These are phyloP conservation scores for Rubus idaeus DNA, from an alignment of 306 rosid genomes.

Conservation along the genomic window DNA sequence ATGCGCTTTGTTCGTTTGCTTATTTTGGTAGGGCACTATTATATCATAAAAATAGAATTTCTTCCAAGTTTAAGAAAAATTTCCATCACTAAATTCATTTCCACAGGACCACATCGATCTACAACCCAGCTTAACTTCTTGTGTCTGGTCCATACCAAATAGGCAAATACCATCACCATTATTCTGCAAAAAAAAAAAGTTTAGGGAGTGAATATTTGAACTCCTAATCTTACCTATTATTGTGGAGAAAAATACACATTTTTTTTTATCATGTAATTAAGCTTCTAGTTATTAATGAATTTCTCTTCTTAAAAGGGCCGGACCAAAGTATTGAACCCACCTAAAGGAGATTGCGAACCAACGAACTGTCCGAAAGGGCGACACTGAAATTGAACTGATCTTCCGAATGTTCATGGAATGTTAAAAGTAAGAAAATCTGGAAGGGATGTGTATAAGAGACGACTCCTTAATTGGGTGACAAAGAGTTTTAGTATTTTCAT, in stretches of 20 bases:
- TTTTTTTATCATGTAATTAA: no score
- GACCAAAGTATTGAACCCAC: background rate
- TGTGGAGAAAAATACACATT: no score
- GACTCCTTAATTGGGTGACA: background rate
- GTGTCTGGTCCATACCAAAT: no score
- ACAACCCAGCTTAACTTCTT: no score
- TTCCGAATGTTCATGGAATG: background rate
- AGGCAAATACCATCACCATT: no score
- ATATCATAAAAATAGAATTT: background rate
- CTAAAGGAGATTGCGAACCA: background rate
- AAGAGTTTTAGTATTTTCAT: constrained; percentile 17
- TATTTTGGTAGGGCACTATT: background rate
- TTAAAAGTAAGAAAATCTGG: background rate
- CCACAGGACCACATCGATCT: no score
- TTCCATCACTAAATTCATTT: background rate
- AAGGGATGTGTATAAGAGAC: background rate
- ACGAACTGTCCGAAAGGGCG: constrained; percentile 2
- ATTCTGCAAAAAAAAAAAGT: no score
- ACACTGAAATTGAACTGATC: constrained; percentile 4
- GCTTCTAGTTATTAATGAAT: no score
- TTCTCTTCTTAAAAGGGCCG: no score
- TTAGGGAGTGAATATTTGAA: no score
- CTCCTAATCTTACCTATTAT: no score
- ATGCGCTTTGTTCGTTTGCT: background rate
- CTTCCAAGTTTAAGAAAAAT: background rate